Evolutionary conservation across 2,329 filamentous ascomycete genomes (phyloP).

Genomic region (Bipolaris oryzae): DNA sequence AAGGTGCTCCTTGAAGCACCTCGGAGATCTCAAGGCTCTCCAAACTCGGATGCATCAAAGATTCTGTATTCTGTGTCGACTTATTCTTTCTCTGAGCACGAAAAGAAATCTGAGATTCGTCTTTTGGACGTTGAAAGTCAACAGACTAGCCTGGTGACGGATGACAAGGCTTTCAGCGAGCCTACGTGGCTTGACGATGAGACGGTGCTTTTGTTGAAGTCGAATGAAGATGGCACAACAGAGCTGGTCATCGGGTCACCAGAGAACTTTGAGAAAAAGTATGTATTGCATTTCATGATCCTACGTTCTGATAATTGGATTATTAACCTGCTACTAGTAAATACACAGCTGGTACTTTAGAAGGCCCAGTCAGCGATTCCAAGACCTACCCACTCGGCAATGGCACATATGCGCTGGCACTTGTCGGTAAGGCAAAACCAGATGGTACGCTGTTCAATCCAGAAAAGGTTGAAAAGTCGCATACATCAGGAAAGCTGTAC

Average conservation of each 20-base stretch:
- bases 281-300: not conserved
- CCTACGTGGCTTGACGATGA: slow-evolving; percentile 77
- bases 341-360: slow-evolving; percentile 52
- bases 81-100: slow-evolving; percentile 80
- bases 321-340: slow-evolving; percentile 32
- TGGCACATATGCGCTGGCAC: slow-evolving; percentile 52
- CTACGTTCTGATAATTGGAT: not conserved
- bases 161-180: slow-evolving; percentile 69
- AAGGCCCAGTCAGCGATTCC: slow-evolving; percentile 56
- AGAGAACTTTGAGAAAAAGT: slow-evolving; percentile 43
- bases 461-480: slow-evolving; percentile 63
- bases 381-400: slow-evolving; percentile 51
- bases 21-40: slow-evolving; percentile 70
- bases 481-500: slow-evolving; percentile 73
- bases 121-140: slow-evolving; percentile 72
- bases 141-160: slow-evolving; percentile 68
- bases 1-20: slow-evolving; percentile 78
- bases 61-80: slow-evolving; percentile 73
- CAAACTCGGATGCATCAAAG: slow-evolving; percentile 70
- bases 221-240: slow-evolving; percentile 51
- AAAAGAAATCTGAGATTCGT: slow-evolving; percentile 70
- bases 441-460: slow-evolving; percentile 73
- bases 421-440: slow-evolving; percentile 67
- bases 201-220: slow-evolving; percentile 63
- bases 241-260: slow-evolving; percentile 44